Evolutionary conservation across 2,329 filamentous ascomycete genomes (phyloP), one percentile per base, ranked within the genome.

Genomic region (Aureobasidium melanogenum): DNA sequence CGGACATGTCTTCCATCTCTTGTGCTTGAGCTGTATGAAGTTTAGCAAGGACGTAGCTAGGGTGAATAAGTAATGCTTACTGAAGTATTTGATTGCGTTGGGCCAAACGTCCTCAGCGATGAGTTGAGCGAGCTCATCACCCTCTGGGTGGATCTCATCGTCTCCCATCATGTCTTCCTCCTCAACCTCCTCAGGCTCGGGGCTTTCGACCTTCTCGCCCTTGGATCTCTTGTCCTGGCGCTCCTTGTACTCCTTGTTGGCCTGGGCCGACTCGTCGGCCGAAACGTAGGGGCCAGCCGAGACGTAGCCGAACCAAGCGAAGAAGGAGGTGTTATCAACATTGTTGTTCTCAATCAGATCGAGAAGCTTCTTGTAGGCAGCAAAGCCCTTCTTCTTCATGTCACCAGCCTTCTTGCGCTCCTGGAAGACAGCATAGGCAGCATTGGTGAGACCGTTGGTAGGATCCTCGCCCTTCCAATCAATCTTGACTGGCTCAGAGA

Each of bases 81-180:
- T 88, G 77, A 94, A 97, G 77, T 94, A 95, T 74, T 89, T 90
- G 73, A 96, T 87, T 62, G 92, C 93, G 65, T 86, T 85, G 51
- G 90, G 89, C 87, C 88, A 97, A 57, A 97, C 78, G 67, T 97
- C 93, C 71, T 97, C 92, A 9, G 88, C 85, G 67, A 97, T 80
- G 63, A 85, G 81, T 64, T 91, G 82, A 41, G 91, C 92, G 51
- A 97, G 75, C 64, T 92, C 88, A 67, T 95, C 91, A 24, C 89
- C 93, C 46, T 85, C 85, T n/a, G 89, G 88, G 80, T 94, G 96
- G 67, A 96, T 87, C 75, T 97, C 93, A 51, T 87, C 81, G 59
- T 86, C 84, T 64, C 86, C 82, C 66, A 87, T 82, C 65, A 87
- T 83, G 32, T 84, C 77, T 1, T 82, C 80, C 1, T 82, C 79